Evolutionary conservation across 352 stramenopile species (phyloP).

Genomic region (Phytophthora macrochlamydospora): DNA sequence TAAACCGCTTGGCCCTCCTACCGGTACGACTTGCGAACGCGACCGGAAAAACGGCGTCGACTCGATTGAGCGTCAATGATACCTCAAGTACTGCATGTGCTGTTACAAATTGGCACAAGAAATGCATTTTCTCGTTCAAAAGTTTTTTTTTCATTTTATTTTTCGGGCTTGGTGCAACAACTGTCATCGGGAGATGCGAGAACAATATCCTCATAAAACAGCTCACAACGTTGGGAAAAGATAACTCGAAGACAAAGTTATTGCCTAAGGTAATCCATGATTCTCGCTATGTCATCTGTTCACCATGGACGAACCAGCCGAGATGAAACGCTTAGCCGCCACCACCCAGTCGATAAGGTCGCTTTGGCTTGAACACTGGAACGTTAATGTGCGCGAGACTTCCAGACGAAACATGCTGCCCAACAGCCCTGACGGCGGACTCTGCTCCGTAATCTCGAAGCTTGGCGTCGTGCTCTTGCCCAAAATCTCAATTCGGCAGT

Average conservation of each 20-base stretch:
- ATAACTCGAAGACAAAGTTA: background rate
- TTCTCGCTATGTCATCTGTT: constrained; percentile 26
- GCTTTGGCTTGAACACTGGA: constrained; percentile 79
- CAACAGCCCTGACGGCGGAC: constrained; percentile 55
- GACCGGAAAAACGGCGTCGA: too few relatives aligned
- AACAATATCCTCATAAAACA: too few relatives aligned
- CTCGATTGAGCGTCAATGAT: too few relatives aligned
- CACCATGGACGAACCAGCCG: constrained; percentile 49
- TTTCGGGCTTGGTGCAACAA: too few relatives aligned
- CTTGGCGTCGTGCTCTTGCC: constrained; percentile 65
- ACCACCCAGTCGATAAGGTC: constrained; percentile 87
- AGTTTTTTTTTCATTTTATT: too few relatives aligned
- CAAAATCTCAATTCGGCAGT: constrained; percentile 81
- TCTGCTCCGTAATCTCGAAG: constrained; percentile 78
- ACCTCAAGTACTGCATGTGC: too few relatives aligned
- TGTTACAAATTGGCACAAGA: too few relatives aligned
- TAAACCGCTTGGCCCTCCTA: too few relatives aligned
- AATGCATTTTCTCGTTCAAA: too few relatives aligned
- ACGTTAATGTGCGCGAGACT: constrained; percentile 69
- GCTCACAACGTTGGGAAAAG: too few relatives aligned
- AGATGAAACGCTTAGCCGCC: constrained; percentile 72
- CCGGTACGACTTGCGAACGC: too few relatives aligned
- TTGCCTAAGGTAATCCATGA: background rate
- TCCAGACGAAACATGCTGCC: constrained; percentile 71
- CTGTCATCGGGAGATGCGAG: too few relatives aligned